These are phyloP conservation scores for Clonostachys solani DNA, from an alignment of 2,329 filamentous ascomycete species.

Conservation along the genomic window DNA sequence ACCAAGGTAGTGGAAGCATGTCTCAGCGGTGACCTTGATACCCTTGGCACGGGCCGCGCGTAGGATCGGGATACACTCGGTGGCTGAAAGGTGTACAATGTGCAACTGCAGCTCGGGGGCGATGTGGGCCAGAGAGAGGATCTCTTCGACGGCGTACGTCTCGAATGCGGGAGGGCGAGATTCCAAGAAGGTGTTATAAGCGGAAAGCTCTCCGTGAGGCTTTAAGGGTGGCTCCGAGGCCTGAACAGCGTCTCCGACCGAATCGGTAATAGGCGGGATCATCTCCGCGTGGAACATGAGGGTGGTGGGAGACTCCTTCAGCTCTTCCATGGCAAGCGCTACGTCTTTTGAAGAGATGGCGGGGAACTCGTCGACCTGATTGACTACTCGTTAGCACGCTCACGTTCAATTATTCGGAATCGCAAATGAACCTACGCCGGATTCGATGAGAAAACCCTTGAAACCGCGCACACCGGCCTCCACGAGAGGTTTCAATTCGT, in stretches of 20 bases:
- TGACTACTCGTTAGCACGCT: slow-evolving; percentile 2
- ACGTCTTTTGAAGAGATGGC: slow-evolving; percentile 81
- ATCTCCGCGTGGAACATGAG: slow-evolving; percentile 99
- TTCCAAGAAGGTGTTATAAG: slow-evolving; percentile 87
- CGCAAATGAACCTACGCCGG: slow-evolving; percentile 63
- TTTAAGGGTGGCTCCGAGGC: slow-evolving; percentile 63
- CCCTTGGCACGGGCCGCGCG: slow-evolving; percentile 67
- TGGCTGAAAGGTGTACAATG: slow-evolving; percentile 90
- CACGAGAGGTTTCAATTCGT: slow-evolving; percentile 75
- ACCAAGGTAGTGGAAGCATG: slow-evolving; percentile 91
- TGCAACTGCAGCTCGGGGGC: slow-evolving; percentile 83
- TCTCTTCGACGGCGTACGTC: slow-evolving; percentile 83
- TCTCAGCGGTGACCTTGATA: slow-evolving; percentile 87
- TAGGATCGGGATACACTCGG: slow-evolving; percentile 79
- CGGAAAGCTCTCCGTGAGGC: slow-evolving; percentile 66
- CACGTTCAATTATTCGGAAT: slow-evolving; percentile 3
- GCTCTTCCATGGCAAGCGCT: slow-evolving; percentile 70
- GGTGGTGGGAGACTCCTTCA: slow-evolving; percentile 79
- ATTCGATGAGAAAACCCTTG: slow-evolving; percentile 97
- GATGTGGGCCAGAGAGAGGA: slow-evolving; percentile 73
- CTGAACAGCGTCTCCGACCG: slow-evolving; percentile 74
- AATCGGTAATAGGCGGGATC: slow-evolving; percentile 81
- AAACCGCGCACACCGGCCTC: slow-evolving; percentile 87
- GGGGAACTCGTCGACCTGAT: slow-evolving; percentile 88
- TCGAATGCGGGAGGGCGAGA: slow-evolving; percentile 89